Evolutionary conservation across 2,329 filamentous ascomycete species (phyloP).

Genomic region (Pseudogymnoascus sp.): DNA sequence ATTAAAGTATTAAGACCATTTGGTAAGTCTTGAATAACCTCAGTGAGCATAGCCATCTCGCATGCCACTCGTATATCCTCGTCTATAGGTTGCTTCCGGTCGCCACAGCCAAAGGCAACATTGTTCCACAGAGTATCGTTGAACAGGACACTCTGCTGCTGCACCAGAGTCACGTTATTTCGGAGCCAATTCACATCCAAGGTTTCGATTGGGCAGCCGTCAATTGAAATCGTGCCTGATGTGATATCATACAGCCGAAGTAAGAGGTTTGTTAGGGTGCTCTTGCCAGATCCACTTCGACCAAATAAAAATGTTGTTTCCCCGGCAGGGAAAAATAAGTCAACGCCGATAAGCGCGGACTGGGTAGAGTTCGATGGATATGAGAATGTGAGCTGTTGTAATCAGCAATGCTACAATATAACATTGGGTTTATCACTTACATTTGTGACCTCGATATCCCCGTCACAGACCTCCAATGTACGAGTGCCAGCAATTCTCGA

Average conservation of each 20-base stretch:
- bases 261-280: conserved; percentile 74
- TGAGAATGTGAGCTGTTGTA: conserved; percentile 62
- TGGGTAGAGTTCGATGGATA: conserved; percentile 65
- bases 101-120: conserved; percentile 59
- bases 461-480: conserved; percentile 42
- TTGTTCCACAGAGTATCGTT: conserved; percentile 72
- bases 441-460: conserved; percentile 61
- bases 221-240: conserved; percentile 59
- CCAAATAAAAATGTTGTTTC: conserved; percentile 76
- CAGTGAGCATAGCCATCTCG: conserved; percentile 59
- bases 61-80: conserved; percentile 54
- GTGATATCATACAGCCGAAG: conserved; percentile 66
- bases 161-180: conserved; percentile 68
- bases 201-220: conserved; percentile 51
- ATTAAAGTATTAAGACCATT: conserved; percentile 64
- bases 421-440: conserved; percentile 36
- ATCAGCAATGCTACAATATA: conserved; percentile 1
- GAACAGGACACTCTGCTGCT: conserved; percentile 76
- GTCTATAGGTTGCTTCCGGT: conserved; percentile 40
- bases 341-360: conserved; percentile 51
- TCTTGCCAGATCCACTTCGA: conserved; percentile 84
- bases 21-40: conserved; percentile 58
- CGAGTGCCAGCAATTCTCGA: conserved; percentile 26
- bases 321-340: conserved; percentile 63
- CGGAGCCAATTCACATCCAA: conserved; percentile 67